A percentile compares a stretch with the other conserved stretches of the same genome.
Evolutionary conservation across 257 asterid species (phyloP).

Genomic region (Scutellaria barbata): DNA sequence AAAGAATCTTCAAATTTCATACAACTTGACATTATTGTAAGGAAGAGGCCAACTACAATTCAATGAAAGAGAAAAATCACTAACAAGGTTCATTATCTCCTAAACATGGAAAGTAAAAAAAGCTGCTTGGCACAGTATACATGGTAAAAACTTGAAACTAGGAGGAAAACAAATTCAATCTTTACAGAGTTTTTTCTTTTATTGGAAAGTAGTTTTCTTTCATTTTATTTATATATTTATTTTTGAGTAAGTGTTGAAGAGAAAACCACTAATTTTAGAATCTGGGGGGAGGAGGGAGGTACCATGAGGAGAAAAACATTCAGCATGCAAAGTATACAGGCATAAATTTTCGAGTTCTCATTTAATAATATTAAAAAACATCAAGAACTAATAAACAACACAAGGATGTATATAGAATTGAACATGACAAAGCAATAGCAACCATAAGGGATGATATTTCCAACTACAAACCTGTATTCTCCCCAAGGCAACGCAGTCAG

Average conservation of each 20-base stretch:
- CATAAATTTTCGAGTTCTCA: too few relatives aligned
- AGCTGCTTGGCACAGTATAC: too few relatives aligned
- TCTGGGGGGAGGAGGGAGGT: neutral
- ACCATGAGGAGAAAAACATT: neutral
- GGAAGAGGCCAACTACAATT: too few relatives aligned
- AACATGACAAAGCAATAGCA: conserved; percentile 1
- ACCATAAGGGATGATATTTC: conserved; percentile 25
- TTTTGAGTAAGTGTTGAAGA: neutral
- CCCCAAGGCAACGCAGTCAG: conserved; percentile 99
- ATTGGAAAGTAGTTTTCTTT: neutral
- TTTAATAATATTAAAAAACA: conserved; percentile 1
- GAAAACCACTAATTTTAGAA: neutral
- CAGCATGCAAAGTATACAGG: neutral
- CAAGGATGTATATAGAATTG: conserved; percentile 23
- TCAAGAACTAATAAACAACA: conserved; percentile 1
- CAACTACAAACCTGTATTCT: conserved; percentile 76
- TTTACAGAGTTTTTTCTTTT: neutral
- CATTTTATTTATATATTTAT: neutral
- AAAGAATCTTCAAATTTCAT: too few relatives aligned
- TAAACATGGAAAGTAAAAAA: too few relatives aligned
- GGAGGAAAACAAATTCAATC: too few relatives aligned
- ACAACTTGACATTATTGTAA: too few relatives aligned
- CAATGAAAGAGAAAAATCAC: too few relatives aligned
- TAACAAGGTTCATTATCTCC: too few relatives aligned
- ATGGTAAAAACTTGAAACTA: too few relatives aligned